Percentiles rank a stretch among this genome's conserved stretches.
These are phyloP conservation scores for Podospora bellae-mahoneyi DNA, from an alignment of 495 filamentous ascomycete species.

Conservation along the genomic window DNA sequence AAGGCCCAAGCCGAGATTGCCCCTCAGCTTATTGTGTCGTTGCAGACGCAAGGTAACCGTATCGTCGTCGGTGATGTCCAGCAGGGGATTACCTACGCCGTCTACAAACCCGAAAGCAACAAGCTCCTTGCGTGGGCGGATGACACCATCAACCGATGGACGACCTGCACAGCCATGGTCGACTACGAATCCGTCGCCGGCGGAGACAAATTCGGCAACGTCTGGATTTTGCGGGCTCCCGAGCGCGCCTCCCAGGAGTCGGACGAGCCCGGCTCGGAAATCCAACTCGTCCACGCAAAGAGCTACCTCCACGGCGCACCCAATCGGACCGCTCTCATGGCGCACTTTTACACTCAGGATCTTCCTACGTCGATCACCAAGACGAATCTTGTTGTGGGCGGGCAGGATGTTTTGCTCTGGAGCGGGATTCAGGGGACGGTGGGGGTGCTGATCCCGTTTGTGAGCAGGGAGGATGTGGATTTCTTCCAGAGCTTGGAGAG, in stretches of 20 bases:
- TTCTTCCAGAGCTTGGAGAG: constrained; percentile 94
- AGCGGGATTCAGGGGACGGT: constrained; percentile 90
- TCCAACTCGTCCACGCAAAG: constrained; percentile 82
- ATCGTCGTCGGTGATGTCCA: constrained; percentile 90
- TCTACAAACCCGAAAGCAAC: constrained; percentile 91
- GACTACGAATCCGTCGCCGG: constrained; percentile 96
- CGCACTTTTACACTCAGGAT: constrained; percentile 87
- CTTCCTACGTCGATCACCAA: constrained; percentile 89
- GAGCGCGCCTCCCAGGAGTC: constrained; percentile 80
- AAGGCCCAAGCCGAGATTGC: constrained; percentile 82
- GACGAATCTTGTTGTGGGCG: constrained; percentile 84
- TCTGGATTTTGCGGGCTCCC: constrained; percentile 89
- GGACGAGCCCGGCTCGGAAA: constrained; percentile 88
- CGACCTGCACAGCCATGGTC: constrained; percentile 82
- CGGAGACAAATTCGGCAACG: constrained; percentile 95
- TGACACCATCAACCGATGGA: constrained; percentile 85
- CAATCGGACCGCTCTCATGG: constrained; percentile 76
- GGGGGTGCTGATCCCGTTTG: constrained; percentile 86
- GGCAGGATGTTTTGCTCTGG: constrained; percentile 89
- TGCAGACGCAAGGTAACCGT: constrained; percentile 88
- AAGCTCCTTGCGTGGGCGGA: constrained; percentile 88
- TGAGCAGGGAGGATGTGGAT: constrained; percentile 87
- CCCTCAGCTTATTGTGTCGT: constrained; percentile 75
- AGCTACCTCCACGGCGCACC: constrained; percentile 85
- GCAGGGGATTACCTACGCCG: constrained; percentile 84